phyloP scores from a whole-genome alignment of 2,329 filamentous ascomycete species.

The Ceratocystis huliohia region DNA sequence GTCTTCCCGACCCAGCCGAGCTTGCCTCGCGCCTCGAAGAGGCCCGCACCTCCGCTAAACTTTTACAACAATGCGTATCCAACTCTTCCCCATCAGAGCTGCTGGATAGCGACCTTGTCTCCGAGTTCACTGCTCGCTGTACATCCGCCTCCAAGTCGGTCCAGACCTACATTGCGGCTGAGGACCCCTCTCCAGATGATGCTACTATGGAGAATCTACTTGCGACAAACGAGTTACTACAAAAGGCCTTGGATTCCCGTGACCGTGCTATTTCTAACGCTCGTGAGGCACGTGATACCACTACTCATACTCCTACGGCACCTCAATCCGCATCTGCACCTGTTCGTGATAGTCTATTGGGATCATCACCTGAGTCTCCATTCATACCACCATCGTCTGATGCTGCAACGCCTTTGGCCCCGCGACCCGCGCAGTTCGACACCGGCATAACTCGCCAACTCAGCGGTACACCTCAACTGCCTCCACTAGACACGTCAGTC shows the following conservation, averaged over 20 bases:
- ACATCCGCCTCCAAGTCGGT: conserved; percentile 67
- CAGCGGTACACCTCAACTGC: conserved; percentile 19
- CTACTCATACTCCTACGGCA: conserved; percentile 21
- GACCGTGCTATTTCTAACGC: conserved; percentile 63
- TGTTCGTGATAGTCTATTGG: neutral
- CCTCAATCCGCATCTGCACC: conserved; percentile 26
- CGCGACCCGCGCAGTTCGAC: conserved; percentile 26
- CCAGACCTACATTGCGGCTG: conserved; percentile 71
- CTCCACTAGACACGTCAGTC: conserved; percentile 27
- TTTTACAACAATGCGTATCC: conserved; percentile 83
- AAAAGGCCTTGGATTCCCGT: conserved; percentile 68
- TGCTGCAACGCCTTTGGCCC: conserved; percentile 5
- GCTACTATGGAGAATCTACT: conserved; percentile 89
- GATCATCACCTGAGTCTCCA: neutral
- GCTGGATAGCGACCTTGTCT: conserved; percentile 72
- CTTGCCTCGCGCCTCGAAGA: conserved; percentile 76
- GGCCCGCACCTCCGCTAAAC: conserved; percentile 75
- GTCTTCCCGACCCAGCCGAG: conserved; percentile 58
- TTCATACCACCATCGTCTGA: neutral
- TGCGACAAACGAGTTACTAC: conserved; percentile 85
- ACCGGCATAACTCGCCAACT: conserved; percentile 25
- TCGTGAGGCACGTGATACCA: conserved; percentile 40
- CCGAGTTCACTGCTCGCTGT: conserved; percentile 83
- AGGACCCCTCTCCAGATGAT: conserved; percentile 73
- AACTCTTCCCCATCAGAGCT: conserved; percentile 69